Base-by-base conservation (phyloP, 139 green algal species). In the Cymbomonas tetramitiformis region DNA sequence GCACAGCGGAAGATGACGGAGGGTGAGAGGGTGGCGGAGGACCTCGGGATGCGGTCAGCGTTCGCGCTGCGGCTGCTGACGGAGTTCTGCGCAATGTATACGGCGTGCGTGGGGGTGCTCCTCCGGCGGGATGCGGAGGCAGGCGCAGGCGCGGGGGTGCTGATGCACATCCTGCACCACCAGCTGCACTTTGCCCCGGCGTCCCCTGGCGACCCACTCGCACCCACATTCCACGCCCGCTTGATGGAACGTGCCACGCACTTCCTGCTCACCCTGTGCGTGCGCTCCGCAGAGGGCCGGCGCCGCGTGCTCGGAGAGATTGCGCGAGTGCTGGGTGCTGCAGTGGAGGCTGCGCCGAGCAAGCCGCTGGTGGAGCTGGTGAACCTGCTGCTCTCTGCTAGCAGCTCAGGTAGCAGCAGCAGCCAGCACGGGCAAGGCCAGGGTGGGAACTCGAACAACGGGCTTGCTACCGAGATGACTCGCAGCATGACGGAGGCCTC, bases 31-130 rank as follows among this genome's bases (percentile, higher is more conserved):
- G 12, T 44, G 12, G 33, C 54, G 21, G 50, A 68, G 32, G 30
- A 58, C 2, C 56, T 65, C 46, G 40, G 58, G 41, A 41, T 70
- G 38, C 56, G 51, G 9, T 34, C 57, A 21, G 26, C 56, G 9
- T 41, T 72, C 18, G 68, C 76, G 12, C 69, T 94, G 19, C 69
- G 71, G 44, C 72, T 88, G 60, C 80, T 95, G n/a, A 81, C 79
- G 1, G 86, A 93, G 28, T 84, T 88, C 64, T 76, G 67, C 4
- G 74, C 94, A 12, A 65, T 88, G 47, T 89, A 86, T 73, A 65
- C 63, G 31, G 59, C 79, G 29, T 76, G 71, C 10, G 71, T 87
- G 4, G 74, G 75, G 2, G 70, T 88, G 58, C 64, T 94, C 52
- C 68, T 94, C 12, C 82, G 83, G 67, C 64, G 79, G 1, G 86